Evolutionary conservation across 768 basidiomycete species (phyloP).

Genomic region (Agaricus subrufescens): DNA sequence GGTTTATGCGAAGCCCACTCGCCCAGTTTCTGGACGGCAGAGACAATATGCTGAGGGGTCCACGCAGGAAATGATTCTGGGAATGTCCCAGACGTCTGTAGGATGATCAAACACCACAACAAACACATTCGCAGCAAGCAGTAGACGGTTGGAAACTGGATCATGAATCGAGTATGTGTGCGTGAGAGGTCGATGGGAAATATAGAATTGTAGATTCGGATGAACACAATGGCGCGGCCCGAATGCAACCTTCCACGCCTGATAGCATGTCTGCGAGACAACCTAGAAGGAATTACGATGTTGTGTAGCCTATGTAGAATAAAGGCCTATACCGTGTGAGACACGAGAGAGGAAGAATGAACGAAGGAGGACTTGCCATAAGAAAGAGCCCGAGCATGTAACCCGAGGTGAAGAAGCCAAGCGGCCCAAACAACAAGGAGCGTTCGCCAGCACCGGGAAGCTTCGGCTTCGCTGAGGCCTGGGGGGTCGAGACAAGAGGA

Average conservation of each 20-base stretch:
- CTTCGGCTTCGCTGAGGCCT: not conserved
- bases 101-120: slow-evolving; percentile 53
- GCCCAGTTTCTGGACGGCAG: slow-evolving; percentile 29
- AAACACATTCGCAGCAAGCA: slow-evolving; percentile 51
- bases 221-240: slow-evolving; percentile 19
- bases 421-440: slow-evolving; percentile 48
- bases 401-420: slow-evolving; percentile 69
- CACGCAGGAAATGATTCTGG: slow-evolving; percentile 25
- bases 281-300: slow-evolving; percentile 64
- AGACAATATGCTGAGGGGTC: slow-evolving; percentile 14
- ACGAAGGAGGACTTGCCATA: slow-evolving; percentile 41
- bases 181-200: slow-evolving; percentile 63
- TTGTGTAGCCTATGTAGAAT: slow-evolving; percentile 75
- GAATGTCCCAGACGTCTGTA: slow-evolving; percentile 48
- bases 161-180: slow-evolving; percentile 49
- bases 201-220: slow-evolving; percentile 31
- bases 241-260: slow-evolving; percentile 21
- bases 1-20: slow-evolving; percentile 43
- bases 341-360: not conserved
- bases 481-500: slow-evolving; percentile 1
- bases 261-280: slow-evolving; percentile 14
- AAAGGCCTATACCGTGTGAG: slow-evolving; percentile 43
- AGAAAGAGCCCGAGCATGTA: slow-evolving; percentile 65
- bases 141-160: slow-evolving; percentile 64
- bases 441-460: slow-evolving; percentile 1